Base-by-base conservation (phyloP, 1,284 basidiomycete species). In the Irpex rosettiformis region DNA sequence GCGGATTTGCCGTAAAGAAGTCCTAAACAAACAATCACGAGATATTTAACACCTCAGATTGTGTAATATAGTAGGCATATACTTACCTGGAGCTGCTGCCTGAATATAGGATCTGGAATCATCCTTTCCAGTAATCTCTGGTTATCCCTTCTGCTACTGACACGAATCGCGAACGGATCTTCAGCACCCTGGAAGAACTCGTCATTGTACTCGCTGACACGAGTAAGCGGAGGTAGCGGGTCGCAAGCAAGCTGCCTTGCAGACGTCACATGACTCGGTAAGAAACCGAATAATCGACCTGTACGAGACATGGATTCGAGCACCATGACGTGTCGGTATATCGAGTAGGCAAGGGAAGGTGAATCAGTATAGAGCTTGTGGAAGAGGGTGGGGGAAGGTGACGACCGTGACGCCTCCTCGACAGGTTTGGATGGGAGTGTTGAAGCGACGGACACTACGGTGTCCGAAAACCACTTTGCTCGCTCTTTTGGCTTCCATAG, bases 401-500 rank as follows among this genome's bases (percentile, higher is more conserved):
- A 78, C 71, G 48, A 72, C 18, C 4, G 8, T 13, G 48, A 51
- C 3, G 48, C 13, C 0, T 24, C 13, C 4, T n/a, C 25, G 22
- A 21, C 25, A 58, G 27, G 79, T 74, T 16, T 64, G 54, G 58
- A 66, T 58, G 56, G 67, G 55, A 70, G 82, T 56, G 67, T 77
- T 62, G 33, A 30, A n/a, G 4, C 77, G 68, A 22, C 71, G 0
- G 55, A 29, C 21, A 54, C 71, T 22, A 86, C 75, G 1, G 85
- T 86, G 10, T 72, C 70, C 2, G 80, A 68, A 65, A 97, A 85
- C 93, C 94, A 97, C 0, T 79, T 67, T 0, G 82, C 70, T n/a
- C 83, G 75, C 0, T 72, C 67, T 0, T 87, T 74, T 8, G 88
- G 83, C 75, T 95, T 96, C 94, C 94, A 97, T 5, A 96, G 71